Base-by-base conservation (phyloP, 768 basidiomycete species). In the Dioszegia crocea region DNA sequence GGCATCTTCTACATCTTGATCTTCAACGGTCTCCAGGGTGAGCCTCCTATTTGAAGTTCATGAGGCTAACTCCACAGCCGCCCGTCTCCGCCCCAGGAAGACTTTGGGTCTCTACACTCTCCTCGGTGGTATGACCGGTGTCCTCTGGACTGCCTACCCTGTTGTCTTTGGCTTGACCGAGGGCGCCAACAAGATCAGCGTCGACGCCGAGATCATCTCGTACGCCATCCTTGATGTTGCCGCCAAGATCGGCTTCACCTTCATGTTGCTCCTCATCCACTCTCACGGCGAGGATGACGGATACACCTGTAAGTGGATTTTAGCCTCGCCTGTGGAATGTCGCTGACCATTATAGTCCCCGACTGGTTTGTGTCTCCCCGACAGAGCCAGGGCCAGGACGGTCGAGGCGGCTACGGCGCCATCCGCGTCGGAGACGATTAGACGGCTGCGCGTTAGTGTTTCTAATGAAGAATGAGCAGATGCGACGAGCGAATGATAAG, bases 81-180 rank as follows among this genome's bases (percentile, higher is more conserved):
- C 75, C 44, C 59, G 57, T 31, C 56, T 70, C 23, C 66, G 74
- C 51, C 62, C 65, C 29, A 58, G 66, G 24, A 73, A 59, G 59
- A 73, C 71, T 5, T 56, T 61, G 43, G 71, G 71, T 31, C 55
- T 73, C 14, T 73, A 65, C 64, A 58, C 48, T 58, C 68, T 73
- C 36, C 57, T 73, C 33, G 26, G 60, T 2, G 62, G 31, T 30
- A 67, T 67, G 65, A 73, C 71, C 29, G 61, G 67, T 41, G 68
- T 64, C 26, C 65, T 76, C 44, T 76, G 75, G 75, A 63, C 63
- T 4, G 75, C 63, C 50, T 76, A 76, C 66, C 73, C 73, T 2
- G 68, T 76, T 55, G 68, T 76, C 56, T 73, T 67, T 46, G 75
- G 60, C 45, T 59, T 76, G n/a, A 63, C 67, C 39, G 73, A 73